These are phyloP conservation scores for Berkeleyomyces basicola DNA, from an alignment of 2,329 filamentous ascomycete genomes.

Conservation along the genomic window DNA sequence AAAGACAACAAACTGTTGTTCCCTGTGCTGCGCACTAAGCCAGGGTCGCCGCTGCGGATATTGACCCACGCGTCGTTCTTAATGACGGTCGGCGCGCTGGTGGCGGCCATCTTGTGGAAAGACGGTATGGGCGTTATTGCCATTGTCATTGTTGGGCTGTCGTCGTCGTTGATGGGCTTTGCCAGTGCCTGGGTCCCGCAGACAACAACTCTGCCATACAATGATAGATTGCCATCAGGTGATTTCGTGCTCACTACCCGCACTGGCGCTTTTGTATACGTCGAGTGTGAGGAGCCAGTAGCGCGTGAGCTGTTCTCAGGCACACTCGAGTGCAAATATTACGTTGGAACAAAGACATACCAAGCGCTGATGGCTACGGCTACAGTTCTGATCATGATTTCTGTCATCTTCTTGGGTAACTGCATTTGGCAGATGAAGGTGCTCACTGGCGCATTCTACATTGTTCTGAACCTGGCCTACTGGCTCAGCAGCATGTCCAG, in stretches of 20 bases:
- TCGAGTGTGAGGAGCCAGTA: conserved; percentile 41
- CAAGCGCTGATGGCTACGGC: conserved; percentile 38
- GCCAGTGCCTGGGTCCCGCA: conserved; percentile 42
- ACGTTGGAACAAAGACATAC: conserved; percentile 27
- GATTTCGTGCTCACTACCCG: conserved; percentile 47
- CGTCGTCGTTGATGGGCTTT: conserved; percentile 37
- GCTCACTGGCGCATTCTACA: conserved; percentile 39
- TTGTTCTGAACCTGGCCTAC: conserved; percentile 42
- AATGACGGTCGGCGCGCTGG: conserved; percentile 30
- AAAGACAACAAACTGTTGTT: background rate
- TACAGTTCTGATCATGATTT: conserved; percentile 43
- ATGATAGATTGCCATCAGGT: conserved; percentile 32
- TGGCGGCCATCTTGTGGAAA: conserved; percentile 23
- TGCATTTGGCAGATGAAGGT: conserved; percentile 44
- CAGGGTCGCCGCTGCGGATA: conserved; percentile 36
- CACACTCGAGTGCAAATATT: conserved; percentile 42
- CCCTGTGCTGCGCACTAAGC: conserved; percentile 30
- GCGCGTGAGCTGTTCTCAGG: conserved; percentile 46
- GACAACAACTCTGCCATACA: conserved; percentile 34
- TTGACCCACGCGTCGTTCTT: conserved; percentile 35
- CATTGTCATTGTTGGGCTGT: conserved; percentile 33
- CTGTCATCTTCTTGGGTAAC: conserved; percentile 44
- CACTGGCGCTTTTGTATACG: conserved; percentile 40
- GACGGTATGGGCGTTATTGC: conserved; percentile 26
- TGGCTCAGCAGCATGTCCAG: conserved; percentile 38